Evolutionary conservation across 2,329 filamentous ascomycete genomes (phyloP).

Genomic region (Fusarium duplospermum): DNA sequence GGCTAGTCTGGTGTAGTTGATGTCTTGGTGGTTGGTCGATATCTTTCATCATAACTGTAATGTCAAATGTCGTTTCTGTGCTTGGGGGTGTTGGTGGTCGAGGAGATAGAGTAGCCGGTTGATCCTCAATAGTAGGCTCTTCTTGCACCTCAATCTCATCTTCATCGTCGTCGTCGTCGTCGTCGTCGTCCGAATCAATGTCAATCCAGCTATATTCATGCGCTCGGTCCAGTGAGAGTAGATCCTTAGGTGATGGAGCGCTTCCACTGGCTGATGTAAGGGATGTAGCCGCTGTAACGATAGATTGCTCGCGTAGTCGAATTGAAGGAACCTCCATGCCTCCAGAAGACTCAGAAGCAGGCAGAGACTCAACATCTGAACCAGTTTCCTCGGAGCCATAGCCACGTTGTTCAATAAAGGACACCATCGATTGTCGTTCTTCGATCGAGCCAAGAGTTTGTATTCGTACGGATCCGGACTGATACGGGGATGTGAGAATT

Average conservation of each 20-base stretch:
- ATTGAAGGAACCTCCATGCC: slow-evolving; percentile 50
- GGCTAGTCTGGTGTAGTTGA: slow-evolving; percentile 9
- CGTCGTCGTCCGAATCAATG: slow-evolving; percentile 49
- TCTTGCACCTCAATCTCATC: slow-evolving; percentile 30
- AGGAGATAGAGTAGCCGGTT: slow-evolving; percentile 42
- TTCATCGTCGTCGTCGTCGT: slow-evolving; percentile 16
- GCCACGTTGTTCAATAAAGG: slow-evolving; percentile 46
- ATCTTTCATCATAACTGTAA: slow-evolving; percentile 32
- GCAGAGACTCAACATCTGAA: slow-evolving; percentile 51
- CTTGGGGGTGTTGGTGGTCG: slow-evolving; percentile 46
- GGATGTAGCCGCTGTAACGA: slow-evolving; percentile 52
- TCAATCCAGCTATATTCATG: slow-evolving; percentile 53
- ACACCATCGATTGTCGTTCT: slow-evolving; percentile 51
- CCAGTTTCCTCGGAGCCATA: slow-evolving; percentile 35
- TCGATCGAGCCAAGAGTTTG: slow-evolving; percentile 51
- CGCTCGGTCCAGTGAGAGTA: slow-evolving; percentile 30
- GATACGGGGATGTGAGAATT: slow-evolving; percentile 43
- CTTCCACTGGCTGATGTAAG: slow-evolving; percentile 47
- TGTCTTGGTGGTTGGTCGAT: neutral
- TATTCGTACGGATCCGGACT: slow-evolving; percentile 45
- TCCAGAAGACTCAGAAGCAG: slow-evolving; percentile 47
- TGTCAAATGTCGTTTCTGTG: slow-evolving; percentile 32
- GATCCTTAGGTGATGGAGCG: slow-evolving; percentile 42
- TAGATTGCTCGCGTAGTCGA: slow-evolving; percentile 49
- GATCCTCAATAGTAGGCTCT: slow-evolving; percentile 14